These are phyloP conservation scores for Paxillus rubicundulus DNA, from an alignment of 768 basidiomycete species.

Conservation along the genomic window DNA sequence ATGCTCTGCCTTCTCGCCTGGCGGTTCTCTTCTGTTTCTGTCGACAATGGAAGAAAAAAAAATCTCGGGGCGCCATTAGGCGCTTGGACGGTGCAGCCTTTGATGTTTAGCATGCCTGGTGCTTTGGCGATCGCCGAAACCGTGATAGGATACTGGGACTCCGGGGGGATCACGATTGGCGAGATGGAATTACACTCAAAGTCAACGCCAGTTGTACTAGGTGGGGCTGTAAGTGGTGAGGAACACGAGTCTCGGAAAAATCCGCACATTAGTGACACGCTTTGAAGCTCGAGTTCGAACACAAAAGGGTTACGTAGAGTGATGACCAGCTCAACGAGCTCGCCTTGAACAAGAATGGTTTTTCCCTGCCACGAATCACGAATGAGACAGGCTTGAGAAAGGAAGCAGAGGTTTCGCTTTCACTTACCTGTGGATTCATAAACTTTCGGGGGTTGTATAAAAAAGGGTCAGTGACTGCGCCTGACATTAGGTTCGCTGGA, in stretches of 20 bases:
- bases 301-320: slow-evolving; percentile 89
- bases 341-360: slow-evolving; percentile 76
- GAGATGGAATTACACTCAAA: slow-evolving; percentile 67
- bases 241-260: not conserved
- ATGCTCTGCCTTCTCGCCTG: slow-evolving; percentile 56
- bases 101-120: slow-evolving; percentile 65
- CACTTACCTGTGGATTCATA: slow-evolving; percentile 52
- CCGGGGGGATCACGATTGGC: slow-evolving; percentile 64
- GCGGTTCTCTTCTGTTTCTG: slow-evolving; percentile 66
- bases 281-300: slow-evolving; percentile 87
- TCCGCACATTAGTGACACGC: slow-evolving; percentile 72
- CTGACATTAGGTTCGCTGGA: slow-evolving; percentile 47
- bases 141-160: slow-evolving; percentile 68
- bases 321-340: slow-evolving; percentile 76
- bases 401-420: not conserved
- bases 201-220: slow-evolving; percentile 76
- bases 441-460: slow-evolving; percentile 86
- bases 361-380: slow-evolving; percentile 40
- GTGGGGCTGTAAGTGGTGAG: slow-evolving; percentile 8
- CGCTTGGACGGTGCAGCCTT: slow-evolving; percentile 78
- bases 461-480: slow-evolving; percentile 73
- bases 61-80: slow-evolving; percentile 68
- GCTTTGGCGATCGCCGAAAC: slow-evolving; percentile 64
- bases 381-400: slow-evolving; percentile 3
- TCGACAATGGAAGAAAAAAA: slow-evolving; percentile 72